These are phyloP conservation scores for Tolypocladium inflatum DNA, from an alignment of 2,329 filamentous ascomycete genomes.

Conservation along the genomic window DNA sequence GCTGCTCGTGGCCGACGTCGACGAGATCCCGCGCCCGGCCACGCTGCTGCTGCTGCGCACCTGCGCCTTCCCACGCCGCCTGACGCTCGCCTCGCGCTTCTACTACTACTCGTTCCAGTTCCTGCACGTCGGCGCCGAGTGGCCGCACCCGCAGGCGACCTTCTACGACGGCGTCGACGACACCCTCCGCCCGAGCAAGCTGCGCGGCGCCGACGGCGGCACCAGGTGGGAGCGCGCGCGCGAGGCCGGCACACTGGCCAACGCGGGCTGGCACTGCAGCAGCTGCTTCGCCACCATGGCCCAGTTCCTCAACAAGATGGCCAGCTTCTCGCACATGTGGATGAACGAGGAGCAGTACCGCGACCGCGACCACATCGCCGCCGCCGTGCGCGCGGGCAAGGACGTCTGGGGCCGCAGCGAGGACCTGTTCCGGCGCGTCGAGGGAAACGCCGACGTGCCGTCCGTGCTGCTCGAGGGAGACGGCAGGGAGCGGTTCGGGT, in stretches of 20 bases:
- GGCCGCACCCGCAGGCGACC: constrained; percentile 53
- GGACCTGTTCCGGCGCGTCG: constrained; percentile 37
- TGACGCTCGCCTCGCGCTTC: constrained; percentile 41
- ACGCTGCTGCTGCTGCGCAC: constrained; percentile 37
- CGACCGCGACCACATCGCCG: constrained; percentile 37
- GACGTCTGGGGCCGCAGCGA: constrained; percentile 44
- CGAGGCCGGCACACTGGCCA: constrained; percentile 34
- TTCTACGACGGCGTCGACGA: constrained; percentile 27
- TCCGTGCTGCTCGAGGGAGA: constrained; percentile 28
- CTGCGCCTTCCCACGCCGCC: constrained; percentile 41
- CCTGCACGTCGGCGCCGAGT: constrained; percentile 28
- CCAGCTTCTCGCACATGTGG: constrained; percentile 44
- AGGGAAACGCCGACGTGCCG: constrained; percentile 44
- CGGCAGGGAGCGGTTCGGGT: constrained; percentile 27
- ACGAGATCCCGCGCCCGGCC: constrained; percentile 47
- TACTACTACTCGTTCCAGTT: constrained; percentile 52
- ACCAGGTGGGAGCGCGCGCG: constrained; percentile 25
- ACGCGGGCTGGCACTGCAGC: constrained; percentile 54
- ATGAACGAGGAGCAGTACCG: constrained; percentile 41
- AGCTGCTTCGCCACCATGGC: constrained; percentile 48
- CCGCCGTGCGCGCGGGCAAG: constrained; percentile 39
- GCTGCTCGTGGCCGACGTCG: constrained; percentile 51
- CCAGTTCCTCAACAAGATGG: constrained; percentile 46
- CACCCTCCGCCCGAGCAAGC: constrained; percentile 44
- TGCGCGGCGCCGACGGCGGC: constrained; percentile 38